Evolutionary conservation across 352 stramenopile genomes (phyloP).

Genomic region (Phytophthora multivora): DNA sequence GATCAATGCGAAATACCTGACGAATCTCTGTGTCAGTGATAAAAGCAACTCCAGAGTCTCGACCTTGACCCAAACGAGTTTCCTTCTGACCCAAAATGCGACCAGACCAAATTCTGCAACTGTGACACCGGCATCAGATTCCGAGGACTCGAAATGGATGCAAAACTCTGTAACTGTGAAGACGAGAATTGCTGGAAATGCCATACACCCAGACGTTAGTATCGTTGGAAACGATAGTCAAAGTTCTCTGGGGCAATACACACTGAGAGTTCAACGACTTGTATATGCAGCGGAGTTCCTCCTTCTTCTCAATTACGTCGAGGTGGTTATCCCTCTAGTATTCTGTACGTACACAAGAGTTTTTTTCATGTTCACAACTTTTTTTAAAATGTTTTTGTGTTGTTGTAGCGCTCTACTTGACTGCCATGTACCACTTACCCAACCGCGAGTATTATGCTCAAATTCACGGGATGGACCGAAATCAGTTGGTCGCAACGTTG

Average conservation of each 20-base stretch:
- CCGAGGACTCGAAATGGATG: neutral
- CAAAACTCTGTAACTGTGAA: neutral
- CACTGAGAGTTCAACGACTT: neutral
- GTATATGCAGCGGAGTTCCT: conserved; percentile 38
- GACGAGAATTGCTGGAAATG: neutral
- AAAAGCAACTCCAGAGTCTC: neutral
- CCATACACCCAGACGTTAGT: neutral
- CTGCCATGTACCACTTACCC: neutral
- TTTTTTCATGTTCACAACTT: neutral
- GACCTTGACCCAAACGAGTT: neutral
- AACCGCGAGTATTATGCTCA: neutral
- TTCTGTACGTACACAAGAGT: neutral
- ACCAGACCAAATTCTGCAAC: neutral
- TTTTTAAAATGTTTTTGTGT: neutral
- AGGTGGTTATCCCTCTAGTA: conserved; percentile 12
- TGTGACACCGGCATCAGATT: neutral
- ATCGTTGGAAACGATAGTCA: neutral
- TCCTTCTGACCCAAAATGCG: neutral
- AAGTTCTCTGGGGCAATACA: neutral
- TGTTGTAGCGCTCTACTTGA: neutral
- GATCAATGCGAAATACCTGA: neutral
- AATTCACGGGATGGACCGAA: neutral
- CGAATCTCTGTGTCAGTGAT: neutral
- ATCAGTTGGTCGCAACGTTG: neutral
- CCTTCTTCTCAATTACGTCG: conserved; percentile 37